Percentiles rank a stretch among this genome's conserved stretches.
Conservation (phyloP, 2,329 filamentous ascomycete genomes). For the Chaetomiaceae sp. region DNA sequence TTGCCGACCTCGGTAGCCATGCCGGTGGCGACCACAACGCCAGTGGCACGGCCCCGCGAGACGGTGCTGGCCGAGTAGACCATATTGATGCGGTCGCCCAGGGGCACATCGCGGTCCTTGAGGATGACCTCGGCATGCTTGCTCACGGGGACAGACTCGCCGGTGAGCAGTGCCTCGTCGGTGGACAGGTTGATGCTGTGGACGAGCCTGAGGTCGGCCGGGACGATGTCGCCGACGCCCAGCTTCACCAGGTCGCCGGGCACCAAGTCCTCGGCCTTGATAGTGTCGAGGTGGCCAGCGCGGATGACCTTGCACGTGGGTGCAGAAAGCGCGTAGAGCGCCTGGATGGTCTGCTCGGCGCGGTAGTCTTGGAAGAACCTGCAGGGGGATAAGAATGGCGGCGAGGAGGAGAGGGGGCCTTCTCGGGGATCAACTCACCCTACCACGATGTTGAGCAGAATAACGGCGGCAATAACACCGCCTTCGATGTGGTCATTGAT, state of each 20-base stretch:
- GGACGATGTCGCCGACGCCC: constrained; percentile 63
- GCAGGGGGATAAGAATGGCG: not conserved
- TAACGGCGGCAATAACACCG: constrained; percentile 62
- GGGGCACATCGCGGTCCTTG: constrained; percentile 49
- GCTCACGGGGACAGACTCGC: constrained; percentile 66
- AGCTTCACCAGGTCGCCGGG: constrained; percentile 62
- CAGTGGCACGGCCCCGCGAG: constrained; percentile 64
- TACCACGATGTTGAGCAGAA: constrained; percentile 63
- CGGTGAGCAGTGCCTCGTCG: constrained; percentile 71
- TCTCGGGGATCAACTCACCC: constrained; percentile 43
- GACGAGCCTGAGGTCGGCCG: constrained; percentile 62
- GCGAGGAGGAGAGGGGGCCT: not conserved
- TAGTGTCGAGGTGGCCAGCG: constrained; percentile 45
- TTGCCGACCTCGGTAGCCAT: constrained; percentile 57
- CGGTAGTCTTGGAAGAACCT: constrained; percentile 58
- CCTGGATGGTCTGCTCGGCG: constrained; percentile 60
- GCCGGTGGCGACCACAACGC: constrained; percentile 65
- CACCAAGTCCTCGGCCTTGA: constrained; percentile 56
- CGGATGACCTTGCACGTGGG: constrained; percentile 58
- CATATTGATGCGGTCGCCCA: constrained; percentile 67
- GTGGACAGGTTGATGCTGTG: constrained; percentile 69
- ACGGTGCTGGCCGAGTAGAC: constrained; percentile 69
- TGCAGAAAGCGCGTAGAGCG: constrained; percentile 53
- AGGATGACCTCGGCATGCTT: constrained; percentile 58
- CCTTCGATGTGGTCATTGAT: constrained; percentile 65